Evolutionary conservation across 805 yeast genomes (phyloP), one percentile per base, ranked within the genome.

Genomic region (Wickerhamiella shivajii): DNA sequence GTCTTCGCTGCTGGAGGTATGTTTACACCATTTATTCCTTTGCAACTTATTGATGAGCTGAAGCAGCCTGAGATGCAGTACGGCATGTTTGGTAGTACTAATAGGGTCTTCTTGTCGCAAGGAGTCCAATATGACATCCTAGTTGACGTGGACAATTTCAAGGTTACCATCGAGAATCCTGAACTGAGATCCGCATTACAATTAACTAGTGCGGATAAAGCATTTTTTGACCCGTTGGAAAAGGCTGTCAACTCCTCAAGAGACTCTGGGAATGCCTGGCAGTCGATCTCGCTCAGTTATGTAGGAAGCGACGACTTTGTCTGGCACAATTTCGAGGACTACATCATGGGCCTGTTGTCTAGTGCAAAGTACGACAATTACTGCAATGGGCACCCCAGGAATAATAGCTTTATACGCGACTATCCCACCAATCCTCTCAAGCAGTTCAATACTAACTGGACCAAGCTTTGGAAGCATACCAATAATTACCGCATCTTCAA

Each of bases 21-120:
- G 39, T 85, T 92, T 64, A 76, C 77, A 44, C 97, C 98, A 2
- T 90, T 87, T 56, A 65, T 85, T n/a, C 93, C 97, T 0, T 59
- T 90, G 36, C 98, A 87, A 53, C 97, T 87, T 50, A 59, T 87
- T 36, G 78, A 77, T 33, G 84, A 78, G 44, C 60, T 90, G 33
- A 62, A 60, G 20, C 64, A 67, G 14, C 58, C 61, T 1, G 67
- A 64, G 32, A 67, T 85, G 0, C 59, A 65, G 22, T 72, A 73
- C 50, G 90, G 71, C 44, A 58, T 80, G 49, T 67, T 81, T 31
- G 98, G 98, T 1, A 75, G 92, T 26, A 84, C 96, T 4, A 90
- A 90, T 56, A 73, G 85, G 25, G 59, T 90, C 24, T 60, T 90
- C 26, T 57, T 78, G 29, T 76, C 74, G 46, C 81, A 74, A 41